Evolutionary conservation across 2,329 filamentous ascomycete species (phyloP).

Genomic region (Neospermospora avenae): DNA sequence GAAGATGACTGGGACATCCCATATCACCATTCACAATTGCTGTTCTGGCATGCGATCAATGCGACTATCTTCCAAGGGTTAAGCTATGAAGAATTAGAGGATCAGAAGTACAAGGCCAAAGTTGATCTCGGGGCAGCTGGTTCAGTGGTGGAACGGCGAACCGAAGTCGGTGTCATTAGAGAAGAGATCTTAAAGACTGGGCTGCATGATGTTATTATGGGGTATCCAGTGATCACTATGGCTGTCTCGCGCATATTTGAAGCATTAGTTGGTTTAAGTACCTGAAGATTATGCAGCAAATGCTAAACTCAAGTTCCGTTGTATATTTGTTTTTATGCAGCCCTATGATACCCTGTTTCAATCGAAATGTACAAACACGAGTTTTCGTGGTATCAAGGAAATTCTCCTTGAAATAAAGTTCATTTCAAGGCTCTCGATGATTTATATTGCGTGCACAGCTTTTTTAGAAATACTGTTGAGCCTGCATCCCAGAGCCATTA

Average conservation of each 20-base stretch:
- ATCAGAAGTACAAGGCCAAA: slow-evolving; percentile 40
- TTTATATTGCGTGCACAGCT: too few species aligned
- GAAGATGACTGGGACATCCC: slow-evolving; percentile 78
- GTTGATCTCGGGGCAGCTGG: slow-evolving; percentile 46
- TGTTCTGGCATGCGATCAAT: slow-evolving; percentile 59
- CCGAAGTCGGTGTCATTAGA: slow-evolving; percentile 46
- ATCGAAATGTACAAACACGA: background rate
- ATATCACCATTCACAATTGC: slow-evolving; percentile 61
- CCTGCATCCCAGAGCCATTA: too few species aligned
- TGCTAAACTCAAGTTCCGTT: background rate
- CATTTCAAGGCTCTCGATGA: too few species aligned
- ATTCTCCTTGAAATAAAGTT: too few species aligned
- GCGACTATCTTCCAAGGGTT: slow-evolving; percentile 40
- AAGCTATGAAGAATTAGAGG: slow-evolving; percentile 44
- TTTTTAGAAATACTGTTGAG: too few species aligned
- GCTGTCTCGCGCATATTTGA: slow-evolving; percentile 49
- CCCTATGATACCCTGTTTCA: background rate
- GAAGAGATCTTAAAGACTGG: slow-evolving; percentile 55
- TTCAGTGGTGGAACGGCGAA: slow-evolving; percentile 46
- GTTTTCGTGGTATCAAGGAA: too few species aligned
- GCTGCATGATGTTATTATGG: slow-evolving; percentile 56
- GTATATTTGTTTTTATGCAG: background rate
- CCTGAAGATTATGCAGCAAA: too few species aligned
- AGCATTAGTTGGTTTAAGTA: slow-evolving; percentile 11
- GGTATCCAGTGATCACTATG: slow-evolving; percentile 50